Evolutionary conservation across 495 filamentous ascomycete species (phyloP), one percentile per base, ranked within the genome.

Genomic region (Hypoxylon intermedium): DNA sequence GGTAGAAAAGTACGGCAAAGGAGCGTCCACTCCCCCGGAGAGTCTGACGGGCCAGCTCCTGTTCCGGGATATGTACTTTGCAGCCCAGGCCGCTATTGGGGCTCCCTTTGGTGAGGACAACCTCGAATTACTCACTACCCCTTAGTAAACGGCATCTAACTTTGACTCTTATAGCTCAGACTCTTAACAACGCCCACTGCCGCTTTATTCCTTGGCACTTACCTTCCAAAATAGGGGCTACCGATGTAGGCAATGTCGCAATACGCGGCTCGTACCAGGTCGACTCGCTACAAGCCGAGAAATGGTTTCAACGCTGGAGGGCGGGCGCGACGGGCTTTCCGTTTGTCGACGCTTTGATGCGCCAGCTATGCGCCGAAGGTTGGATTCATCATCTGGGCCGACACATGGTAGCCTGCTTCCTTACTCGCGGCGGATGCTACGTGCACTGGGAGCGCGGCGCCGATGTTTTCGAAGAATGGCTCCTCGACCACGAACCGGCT

Each of bases 21-120:
- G 68, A 38, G 78, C 76, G 5, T 78, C 82, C 1, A 65, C 75
- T 7, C 79, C 84, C 0, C 87, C 87, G 0, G 83, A 81, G 1
- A 87, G 83, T 45, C 69, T 91, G 2, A 84, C 80, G 2, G 87
- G 87, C 11, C 88, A 91, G 61, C 72, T 90, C 1, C 76, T 89
- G 0, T 91, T 91, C 67, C 77, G 88, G 0, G 88, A 91, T 53
- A 91, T 90, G 87, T 91, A 89, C 72, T 89, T 91, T 54, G 87
- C 76, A 26, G 88, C 88, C 0, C 87, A 91, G 66, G 84, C 87
- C 1, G 75, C 78, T 0, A 72, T 90, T 2, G 87, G 87, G 2
- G 75, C 79, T 42, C 50, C 72, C 0, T 90, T 85, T 59, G 74
- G 61, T 60, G 69, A 55, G 61, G 5, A 52, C 12, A 36, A 13